Base-by-base conservation (phyloP, 257 asterid species). In the Jasminum sambac region DNA sequence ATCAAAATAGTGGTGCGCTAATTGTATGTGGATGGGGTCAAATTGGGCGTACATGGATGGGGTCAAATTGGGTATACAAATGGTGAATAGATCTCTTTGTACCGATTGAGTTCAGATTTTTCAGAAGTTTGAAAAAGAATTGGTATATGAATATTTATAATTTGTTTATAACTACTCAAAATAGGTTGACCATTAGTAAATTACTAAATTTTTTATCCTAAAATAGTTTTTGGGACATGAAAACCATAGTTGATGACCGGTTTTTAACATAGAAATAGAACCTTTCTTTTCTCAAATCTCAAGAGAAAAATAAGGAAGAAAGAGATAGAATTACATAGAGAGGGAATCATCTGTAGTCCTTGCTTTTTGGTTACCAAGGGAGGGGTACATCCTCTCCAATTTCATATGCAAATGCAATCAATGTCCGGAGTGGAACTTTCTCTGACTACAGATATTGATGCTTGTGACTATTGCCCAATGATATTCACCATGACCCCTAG, bases 201-300 rank as follows among this genome's bases (percentile, higher is more conserved):
- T 42, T 14, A 42, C 16, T 14, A 42, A 42, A 42, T 42, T 5
- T 12, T 0, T 10, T 42, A 42, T 14, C 48, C 12, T 14, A 42
- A 42, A 12, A 3, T 42, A 2, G 13, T 12, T 8, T 48, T 48
- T 48, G 59, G 25, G 19, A 50, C 59, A 2, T 17, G 59, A 5
- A 48, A 11, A 50, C 17, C 59, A 19, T 50, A 50, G 59, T 50
- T 19, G 26, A 17, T 23, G 12, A 19, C 17, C 59, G 17, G 17
- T 17, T 50, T 50, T 50, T 50, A 24, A 50, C 25, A 50, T n/a
- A n/a, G 59, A 50, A 50, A 50, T 17, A 50, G 59, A 50, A 50
- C 59, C 1, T 48, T 14, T 14, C 58, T 19, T 8, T 48, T 48
- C 58, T 48, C 11, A 48, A 48, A 30, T 30, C 36, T 30, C 36